Base-by-base conservation (phyloP, 345 rosid species). In the Brassica rapa region DNA sequence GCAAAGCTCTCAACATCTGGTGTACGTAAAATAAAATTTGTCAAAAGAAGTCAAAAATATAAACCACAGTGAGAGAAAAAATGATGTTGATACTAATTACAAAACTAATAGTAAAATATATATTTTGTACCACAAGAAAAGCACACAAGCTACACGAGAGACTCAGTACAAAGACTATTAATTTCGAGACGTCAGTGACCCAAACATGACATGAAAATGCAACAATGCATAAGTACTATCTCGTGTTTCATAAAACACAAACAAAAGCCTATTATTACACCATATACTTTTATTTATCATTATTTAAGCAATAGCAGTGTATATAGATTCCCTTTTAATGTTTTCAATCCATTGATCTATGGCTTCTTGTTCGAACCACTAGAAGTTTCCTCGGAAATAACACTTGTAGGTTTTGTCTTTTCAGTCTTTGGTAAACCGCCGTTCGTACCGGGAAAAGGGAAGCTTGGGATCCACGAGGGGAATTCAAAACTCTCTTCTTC, bases 391-490 rank as follows among this genome's bases (percentile, higher is more conserved):
- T 59, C 30, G 4, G 75, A 37, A 37, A 32, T 32, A 32, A 59
- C 75, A 71, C 66, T 71, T 1, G 66, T 39, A 27, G 72, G 68
- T 43, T 66, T 66, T 57, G 62, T 66, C 62, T 57, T 19, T 59
- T 72, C 41, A 57, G 39, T 78, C 19, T 72, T 66, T 0, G 62
- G 62, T 2, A 24, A 14, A 57, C 77, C 77, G 9, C 73, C 68
- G 6, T 14, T 64, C 25, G 2, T 9, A 25, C 78, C 70, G 0
- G 82, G 82, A 9, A 73, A 73, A 73, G 82, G 78, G 69, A 79
- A 79, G 70, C 82, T 73, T 0, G 78, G 82, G 19, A 73, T 61
- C 82, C 77, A 79, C 11, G 82, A 68, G 0, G 82, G 78, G 16
- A 67, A 33, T 51, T 4, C 65, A 73, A 41, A 78, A 14, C 0